Evolutionary conservation across 169 alveolate genomes (phyloP).

Genomic region (Toxoplasma gondii): DNA sequence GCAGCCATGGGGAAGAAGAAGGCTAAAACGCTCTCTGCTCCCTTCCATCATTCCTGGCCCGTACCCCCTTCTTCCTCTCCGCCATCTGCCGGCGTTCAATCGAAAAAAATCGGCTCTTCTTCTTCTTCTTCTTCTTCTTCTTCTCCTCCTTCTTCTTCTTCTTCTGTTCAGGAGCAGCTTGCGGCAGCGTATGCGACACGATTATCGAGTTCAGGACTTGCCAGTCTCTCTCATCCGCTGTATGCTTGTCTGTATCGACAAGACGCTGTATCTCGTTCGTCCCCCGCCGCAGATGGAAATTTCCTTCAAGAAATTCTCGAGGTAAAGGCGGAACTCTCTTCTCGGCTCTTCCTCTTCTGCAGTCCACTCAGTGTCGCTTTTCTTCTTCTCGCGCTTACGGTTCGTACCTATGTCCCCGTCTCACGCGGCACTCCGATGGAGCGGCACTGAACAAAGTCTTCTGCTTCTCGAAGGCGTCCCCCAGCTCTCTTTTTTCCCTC

Average conservation of each 20-base stretch:
- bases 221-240: not conserved
- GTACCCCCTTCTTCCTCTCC: not conserved
- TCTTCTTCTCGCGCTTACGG: not conserved
- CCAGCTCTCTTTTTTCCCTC: not conserved
- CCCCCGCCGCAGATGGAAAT: slow-evolving; percentile 17
- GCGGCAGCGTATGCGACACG: slow-evolving; percentile 16
- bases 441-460: not conserved
- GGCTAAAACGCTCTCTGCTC: not conserved
- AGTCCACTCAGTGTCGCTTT: not conserved
- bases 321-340: not conserved
- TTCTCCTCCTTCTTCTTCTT: not conserved
- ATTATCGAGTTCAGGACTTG: not conserved
- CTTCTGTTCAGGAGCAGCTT: not conserved
- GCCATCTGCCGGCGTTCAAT: not conserved
- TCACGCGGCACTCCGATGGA: too few species aligned
- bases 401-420: too few species aligned
- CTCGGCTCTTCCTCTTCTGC: not conserved
- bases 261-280: not conserved
- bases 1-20: not conserved
- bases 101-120: not conserved
- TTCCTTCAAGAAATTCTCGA: slow-evolving; percentile 15
- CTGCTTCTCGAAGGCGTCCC: not conserved
- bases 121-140: not conserved
- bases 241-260: not conserved
- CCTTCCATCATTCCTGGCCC: not conserved